These are phyloP conservation scores for Phlegmacium glaucopus DNA, from an alignment of 768 basidiomycete species.

Conservation along the genomic window DNA sequence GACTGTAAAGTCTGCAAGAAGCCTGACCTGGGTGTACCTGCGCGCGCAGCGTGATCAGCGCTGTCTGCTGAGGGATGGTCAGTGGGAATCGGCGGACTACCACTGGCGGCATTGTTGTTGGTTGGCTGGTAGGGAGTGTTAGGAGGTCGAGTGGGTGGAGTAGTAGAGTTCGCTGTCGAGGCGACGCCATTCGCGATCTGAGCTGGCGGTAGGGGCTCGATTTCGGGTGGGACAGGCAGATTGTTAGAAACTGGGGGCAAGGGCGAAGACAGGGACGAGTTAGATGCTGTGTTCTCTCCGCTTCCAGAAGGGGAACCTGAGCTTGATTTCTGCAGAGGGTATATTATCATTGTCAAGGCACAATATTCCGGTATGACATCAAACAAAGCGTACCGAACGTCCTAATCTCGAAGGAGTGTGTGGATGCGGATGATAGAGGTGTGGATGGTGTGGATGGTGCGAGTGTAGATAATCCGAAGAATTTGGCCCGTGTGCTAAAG, in stretches of 20 bases:
- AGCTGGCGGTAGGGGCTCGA: conserved; percentile 22
- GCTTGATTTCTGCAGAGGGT: conserved; percentile 9
- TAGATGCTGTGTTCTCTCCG: conserved; percentile 3
- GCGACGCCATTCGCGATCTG: neutral
- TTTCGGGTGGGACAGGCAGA: conserved; percentile 14
- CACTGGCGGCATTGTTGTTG: neutral
- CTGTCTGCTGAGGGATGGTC: neutral
- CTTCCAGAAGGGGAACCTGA: conserved; percentile 14
- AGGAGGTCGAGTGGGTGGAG: neutral
- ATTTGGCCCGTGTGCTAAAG: conserved; percentile 17
- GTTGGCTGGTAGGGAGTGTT: neutral
- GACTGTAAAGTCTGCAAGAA: conserved; percentile 56
- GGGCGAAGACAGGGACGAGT: conserved; percentile 16
- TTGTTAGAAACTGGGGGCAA: conserved; percentile 3
- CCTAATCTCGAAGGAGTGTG: conserved; percentile 36
- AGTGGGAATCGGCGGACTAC: neutral
- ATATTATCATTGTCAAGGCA: neutral
- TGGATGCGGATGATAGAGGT: conserved; percentile 18
- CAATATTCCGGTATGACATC: neutral
- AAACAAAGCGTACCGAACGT: conserved; percentile 26
- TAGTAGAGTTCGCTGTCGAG: neutral
- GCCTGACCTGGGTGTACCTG: conserved; percentile 37
- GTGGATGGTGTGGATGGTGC: conserved; percentile 18
- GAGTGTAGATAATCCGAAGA: conserved; percentile 28
- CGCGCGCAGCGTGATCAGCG: conserved; percentile 12